phyloP scores from a whole-genome alignment of 1,284 basidiomycete species.

The Cryptococcus wingfieldii region DNA sequence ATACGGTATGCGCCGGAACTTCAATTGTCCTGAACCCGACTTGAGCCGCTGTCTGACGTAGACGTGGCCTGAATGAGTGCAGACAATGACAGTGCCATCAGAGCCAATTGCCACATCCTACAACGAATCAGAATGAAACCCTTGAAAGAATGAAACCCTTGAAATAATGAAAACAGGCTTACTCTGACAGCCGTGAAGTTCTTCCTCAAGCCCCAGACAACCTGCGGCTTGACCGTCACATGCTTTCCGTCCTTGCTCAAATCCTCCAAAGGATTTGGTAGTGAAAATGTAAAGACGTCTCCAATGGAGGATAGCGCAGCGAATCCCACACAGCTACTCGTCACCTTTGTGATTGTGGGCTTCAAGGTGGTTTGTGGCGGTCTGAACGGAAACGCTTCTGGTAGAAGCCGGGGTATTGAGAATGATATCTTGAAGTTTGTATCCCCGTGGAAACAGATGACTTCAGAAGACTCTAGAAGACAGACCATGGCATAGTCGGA shows the following conservation, averaged over 20 bases:
- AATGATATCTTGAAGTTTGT: conserved; percentile 71
- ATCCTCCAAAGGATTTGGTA: conserved; percentile 52
- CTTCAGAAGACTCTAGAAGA: conserved; percentile 67
- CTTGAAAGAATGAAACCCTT: conserved; percentile 1
- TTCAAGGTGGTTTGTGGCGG: conserved; percentile 69
- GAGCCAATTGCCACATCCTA: conserved; percentile 83
- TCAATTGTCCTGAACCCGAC: conserved; percentile 59
- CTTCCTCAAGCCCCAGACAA: conserved; percentile 85
- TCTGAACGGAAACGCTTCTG: conserved; percentile 69
- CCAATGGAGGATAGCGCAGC: conserved; percentile 82
- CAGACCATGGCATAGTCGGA: conserved; percentile 79
- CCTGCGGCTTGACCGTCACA: conserved; percentile 68
- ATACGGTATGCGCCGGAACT: conserved; percentile 76
- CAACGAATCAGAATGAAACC: conserved; percentile 2
- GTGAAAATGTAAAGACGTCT: conserved; percentile 82
- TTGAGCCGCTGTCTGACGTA: conserved; percentile 68
- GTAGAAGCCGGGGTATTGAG: conserved; percentile 64
- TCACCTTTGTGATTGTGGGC: conserved; percentile 73
- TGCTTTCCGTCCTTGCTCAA: conserved; percentile 39
- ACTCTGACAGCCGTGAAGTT: conserved; percentile 78
- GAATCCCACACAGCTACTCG: conserved; percentile 73
- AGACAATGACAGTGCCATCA: conserved; percentile 85
- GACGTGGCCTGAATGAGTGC: conserved; percentile 91
- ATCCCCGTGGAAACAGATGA: conserved; percentile 78
- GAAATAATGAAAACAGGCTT: conserved; percentile 21